Percentiles rank a stretch among this genome's conserved stretches.
Evolutionary conservation across 2,329 filamentous ascomycete genomes (phyloP).

Genomic region (Bipolaris zeicola): DNA sequence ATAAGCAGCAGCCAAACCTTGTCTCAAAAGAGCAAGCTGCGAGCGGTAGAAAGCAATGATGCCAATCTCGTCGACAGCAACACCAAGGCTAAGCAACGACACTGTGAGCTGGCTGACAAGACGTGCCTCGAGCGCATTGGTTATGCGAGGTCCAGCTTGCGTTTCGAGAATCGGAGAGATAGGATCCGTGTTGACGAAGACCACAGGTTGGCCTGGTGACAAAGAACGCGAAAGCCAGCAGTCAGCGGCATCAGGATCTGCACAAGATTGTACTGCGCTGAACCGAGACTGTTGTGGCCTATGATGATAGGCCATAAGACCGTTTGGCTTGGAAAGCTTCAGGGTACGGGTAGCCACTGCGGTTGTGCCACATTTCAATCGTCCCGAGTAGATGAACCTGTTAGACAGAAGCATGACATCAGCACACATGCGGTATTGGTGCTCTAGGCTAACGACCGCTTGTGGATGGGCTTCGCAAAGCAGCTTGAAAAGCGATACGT

Average conservation of each 20-base stretch:
- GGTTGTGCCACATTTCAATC: slow-evolving; percentile 84
- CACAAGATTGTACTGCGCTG: slow-evolving; percentile 51
- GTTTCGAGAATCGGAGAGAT: slow-evolving; percentile 71
- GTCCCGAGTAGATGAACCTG: slow-evolving; percentile 88
- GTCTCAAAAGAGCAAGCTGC: slow-evolving; percentile 82
- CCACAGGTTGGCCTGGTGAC: slow-evolving; percentile 72
- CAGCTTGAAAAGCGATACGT: slow-evolving; percentile 91
- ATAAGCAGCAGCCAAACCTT: slow-evolving; percentile 65
- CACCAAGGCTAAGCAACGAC: slow-evolving; percentile 74
- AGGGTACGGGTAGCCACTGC: slow-evolving; percentile 73
- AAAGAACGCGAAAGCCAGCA: slow-evolving; percentile 83
- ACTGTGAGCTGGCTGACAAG: slow-evolving; percentile 82
- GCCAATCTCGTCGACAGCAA: slow-evolving; percentile 78
- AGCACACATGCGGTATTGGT: slow-evolving; percentile 98
- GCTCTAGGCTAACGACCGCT: slow-evolving; percentile 88
- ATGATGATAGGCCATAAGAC: slow-evolving; percentile 44
- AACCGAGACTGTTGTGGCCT: slow-evolving; percentile 21
- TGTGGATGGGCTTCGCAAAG: slow-evolving; percentile 86
- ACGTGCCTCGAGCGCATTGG: slow-evolving; percentile 82
- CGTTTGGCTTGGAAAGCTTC: slow-evolving; percentile 60
- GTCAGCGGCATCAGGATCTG: slow-evolving; percentile 50
- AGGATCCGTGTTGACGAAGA: slow-evolving; percentile 87
- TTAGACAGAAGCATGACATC: slow-evolving; percentile 96
- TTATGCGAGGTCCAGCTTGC: slow-evolving; percentile 76
- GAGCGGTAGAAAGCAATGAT: slow-evolving; percentile 97